phyloP scores from a whole-genome alignment of 2,329 filamentous ascomycete genomes.

The Fusarium penzigii region DNA sequence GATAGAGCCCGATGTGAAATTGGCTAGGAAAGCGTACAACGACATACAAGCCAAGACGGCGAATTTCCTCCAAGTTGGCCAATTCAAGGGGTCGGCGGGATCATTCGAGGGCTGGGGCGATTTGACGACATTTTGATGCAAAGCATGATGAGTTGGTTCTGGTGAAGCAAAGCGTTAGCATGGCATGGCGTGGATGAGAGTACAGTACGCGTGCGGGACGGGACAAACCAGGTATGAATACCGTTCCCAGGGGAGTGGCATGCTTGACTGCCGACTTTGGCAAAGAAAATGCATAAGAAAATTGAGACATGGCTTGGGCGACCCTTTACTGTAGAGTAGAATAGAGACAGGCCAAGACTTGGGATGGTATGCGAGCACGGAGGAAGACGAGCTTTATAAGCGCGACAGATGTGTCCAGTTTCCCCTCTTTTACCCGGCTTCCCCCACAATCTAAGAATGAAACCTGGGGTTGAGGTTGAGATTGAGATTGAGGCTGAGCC shows the following conservation, averaged over 20 bases:
- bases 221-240: background rate
- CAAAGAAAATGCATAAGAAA: background rate
- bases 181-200: background rate
- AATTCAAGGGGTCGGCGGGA: constrained; percentile 40
- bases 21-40: constrained; percentile 36
- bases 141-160: background rate
- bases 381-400: background rate
- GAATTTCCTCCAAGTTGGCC: constrained; percentile 34
- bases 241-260: background rate
- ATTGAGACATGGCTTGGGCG: background rate
- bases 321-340: background rate
- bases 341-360: background rate
- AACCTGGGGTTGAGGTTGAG: background rate
- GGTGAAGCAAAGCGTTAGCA: background rate
- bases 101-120: constrained; percentile 15
- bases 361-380: background rate
- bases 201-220: background rate
- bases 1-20: constrained; percentile 35
- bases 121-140: background rate
- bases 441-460: background rate
- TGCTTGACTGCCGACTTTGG: background rate
- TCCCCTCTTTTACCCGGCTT: background rate
- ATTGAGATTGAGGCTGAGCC: background rate
- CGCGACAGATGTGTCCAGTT: background rate
- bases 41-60: constrained; percentile 29